These are phyloP conservation scores for Lipomyces yamadae DNA, from an alignment of 805 yeast genomes.

Conservation along the genomic window DNA sequence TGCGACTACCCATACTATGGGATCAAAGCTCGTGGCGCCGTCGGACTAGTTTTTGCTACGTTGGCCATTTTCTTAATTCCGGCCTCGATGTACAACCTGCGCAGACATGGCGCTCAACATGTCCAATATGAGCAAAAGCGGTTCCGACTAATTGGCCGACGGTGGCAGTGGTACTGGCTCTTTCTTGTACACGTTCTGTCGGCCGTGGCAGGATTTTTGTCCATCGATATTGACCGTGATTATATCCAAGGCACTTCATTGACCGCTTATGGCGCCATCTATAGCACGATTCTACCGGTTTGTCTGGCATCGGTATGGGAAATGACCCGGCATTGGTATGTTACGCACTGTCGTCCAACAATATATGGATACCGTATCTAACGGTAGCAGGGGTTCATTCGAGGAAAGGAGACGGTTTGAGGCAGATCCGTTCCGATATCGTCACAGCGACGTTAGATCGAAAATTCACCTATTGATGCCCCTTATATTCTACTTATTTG, in stretches of 20 bases:
- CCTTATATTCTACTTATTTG: constrained; percentile 39
- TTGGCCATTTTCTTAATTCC: constrained; percentile 36
- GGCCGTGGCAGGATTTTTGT: constrained; percentile 43
- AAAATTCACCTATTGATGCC: constrained; percentile 39
- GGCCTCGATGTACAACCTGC: constrained; percentile 39
- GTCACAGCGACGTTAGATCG: constrained; percentile 36
- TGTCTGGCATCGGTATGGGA: constrained; percentile 40
- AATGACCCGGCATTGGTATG: constrained; percentile 41
- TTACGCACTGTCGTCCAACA: not conserved
- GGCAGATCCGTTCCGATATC: constrained; percentile 40
- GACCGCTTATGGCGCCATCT: constrained; percentile 39
- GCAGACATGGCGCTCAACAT: constrained; percentile 40
- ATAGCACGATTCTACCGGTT: constrained; percentile 36
- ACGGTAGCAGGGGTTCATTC: constrained; percentile 37
- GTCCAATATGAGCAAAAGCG: constrained; percentile 34
- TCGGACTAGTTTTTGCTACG: constrained; percentile 40
- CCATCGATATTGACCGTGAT: constrained; percentile 43
- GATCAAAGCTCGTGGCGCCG: constrained; percentile 39
- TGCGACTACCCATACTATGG: constrained; percentile 40
- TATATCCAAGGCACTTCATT: constrained; percentile 41
- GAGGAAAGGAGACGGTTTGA: constrained; percentile 41
- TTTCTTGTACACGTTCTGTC: constrained; percentile 38
- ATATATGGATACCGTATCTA: not conserved
- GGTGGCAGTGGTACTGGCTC: constrained; percentile 45
- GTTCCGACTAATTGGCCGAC: constrained; percentile 38